phyloP scores from a whole-genome alignment of 352 stramenopile species.

The Lagenidium giganteum region DNA sequence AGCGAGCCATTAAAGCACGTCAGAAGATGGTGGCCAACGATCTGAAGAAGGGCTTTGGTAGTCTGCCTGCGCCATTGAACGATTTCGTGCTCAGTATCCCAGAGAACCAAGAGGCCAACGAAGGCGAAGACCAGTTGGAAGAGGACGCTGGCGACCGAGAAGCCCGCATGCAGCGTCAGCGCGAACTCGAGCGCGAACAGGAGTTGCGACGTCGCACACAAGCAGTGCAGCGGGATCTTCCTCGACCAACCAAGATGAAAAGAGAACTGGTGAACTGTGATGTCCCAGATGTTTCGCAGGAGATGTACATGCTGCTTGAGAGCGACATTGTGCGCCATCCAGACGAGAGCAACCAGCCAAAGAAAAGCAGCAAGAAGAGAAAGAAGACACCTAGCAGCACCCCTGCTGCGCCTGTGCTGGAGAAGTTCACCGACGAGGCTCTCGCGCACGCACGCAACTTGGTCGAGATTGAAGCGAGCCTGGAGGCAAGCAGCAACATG shows the following conservation, averaged over 20 bases:
- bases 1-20: conserved; percentile 62
- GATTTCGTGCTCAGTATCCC: conserved; percentile 82
- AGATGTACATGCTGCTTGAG: conserved; percentile 67
- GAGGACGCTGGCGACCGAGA: conserved; percentile 87
- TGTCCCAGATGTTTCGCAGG: conserved; percentile 31
- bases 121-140: conserved; percentile 26
- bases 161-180: conserved; percentile 40
- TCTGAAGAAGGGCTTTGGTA: conserved; percentile 65
- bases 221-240: conserved; percentile 65
- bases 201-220: conserved; percentile 62
- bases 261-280: conserved; percentile 40
- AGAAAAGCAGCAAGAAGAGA: conserved; percentile 47
- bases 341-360: conserved; percentile 52
- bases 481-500: conserved; percentile 23
- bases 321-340: conserved; percentile 57
- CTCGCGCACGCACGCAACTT: conserved; percentile 66
- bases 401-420: conserved; percentile 18
- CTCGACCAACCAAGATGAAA: conserved; percentile 60
- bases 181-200: conserved; percentile 37
- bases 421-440: conserved; percentile 55
- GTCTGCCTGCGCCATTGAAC: conserved; percentile 73
- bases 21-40: conserved; percentile 44
- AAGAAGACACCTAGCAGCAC: conserved; percentile 49
- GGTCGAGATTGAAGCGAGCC: conserved; percentile 73
- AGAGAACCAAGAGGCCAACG: conserved; percentile 39